These are phyloP conservation scores for Rhytidiadelphus loreus DNA, from an alignment of 225 moss, liverwort and hornwort genomes.

Conservation along the genomic window DNA sequence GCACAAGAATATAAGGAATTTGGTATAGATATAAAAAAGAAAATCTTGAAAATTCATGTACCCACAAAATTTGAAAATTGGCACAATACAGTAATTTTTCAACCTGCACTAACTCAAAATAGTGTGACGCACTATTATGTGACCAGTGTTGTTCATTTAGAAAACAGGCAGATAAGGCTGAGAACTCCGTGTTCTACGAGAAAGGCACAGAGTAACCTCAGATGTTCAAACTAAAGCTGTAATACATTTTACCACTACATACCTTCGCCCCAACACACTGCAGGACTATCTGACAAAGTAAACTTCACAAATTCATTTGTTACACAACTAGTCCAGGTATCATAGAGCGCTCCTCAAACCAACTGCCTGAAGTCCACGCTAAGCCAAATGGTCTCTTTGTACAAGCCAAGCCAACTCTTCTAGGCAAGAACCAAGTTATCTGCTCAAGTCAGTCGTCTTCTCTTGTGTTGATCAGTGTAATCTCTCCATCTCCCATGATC, in stretches of 20 bases:
- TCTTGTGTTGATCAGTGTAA: constrained; percentile 48
- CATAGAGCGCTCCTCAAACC: not conserved
- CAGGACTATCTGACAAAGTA: not conserved
- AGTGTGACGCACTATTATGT: not conserved
- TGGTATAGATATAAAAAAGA: too few relatives aligned
- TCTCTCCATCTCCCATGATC: constrained; percentile 79
- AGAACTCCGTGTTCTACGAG: not conserved
- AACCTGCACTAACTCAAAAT: not conserved
- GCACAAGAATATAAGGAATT: not conserved
- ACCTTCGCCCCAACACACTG: not conserved
- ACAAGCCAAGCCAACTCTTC: constrained; percentile 16
- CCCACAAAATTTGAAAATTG: not conserved
- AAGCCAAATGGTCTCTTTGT: not conserved
- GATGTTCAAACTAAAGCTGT: not conserved
- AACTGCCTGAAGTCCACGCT: not conserved
- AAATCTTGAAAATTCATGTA: not conserved
- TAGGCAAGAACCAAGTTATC: not conserved
- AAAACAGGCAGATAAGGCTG: not conserved
- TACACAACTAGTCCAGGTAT: not conserved
- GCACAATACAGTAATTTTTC: not conserved
- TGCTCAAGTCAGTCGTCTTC: constrained; percentile 17
- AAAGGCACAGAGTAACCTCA: not conserved
- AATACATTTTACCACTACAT: not conserved
- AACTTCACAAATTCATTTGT: not conserved
- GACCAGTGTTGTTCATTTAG: not conserved